Evolutionary conservation across 352 stramenopile species (phyloP).

Genomic region (Pythium monospermum): DNA sequence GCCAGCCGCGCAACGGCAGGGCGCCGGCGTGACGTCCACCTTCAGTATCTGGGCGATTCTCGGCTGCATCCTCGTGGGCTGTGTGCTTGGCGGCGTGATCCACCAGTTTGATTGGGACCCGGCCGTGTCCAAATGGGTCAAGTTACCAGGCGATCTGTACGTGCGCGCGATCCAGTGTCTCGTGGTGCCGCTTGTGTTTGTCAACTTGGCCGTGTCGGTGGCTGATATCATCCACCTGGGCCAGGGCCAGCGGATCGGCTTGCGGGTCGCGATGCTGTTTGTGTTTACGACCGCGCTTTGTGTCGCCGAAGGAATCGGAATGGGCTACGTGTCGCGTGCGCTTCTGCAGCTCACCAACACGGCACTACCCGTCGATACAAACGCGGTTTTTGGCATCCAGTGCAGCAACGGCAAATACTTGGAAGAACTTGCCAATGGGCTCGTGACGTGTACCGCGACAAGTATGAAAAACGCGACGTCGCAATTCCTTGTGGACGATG

Average conservation of each 20-base stretch:
- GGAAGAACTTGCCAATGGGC: constrained; percentile 35
- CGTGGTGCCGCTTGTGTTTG: constrained; percentile 74
- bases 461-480: constrained; percentile 27
- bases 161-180: constrained; percentile 72
- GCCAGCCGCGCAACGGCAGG: constrained; percentile 23
- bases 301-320: constrained; percentile 50
- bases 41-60: constrained; percentile 51
- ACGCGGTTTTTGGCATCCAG: constrained; percentile 67
- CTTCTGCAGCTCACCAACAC: constrained; percentile 33
- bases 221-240: constrained; percentile 58
- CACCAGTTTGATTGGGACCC: constrained; percentile 45
- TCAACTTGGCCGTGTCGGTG: constrained; percentile 66
- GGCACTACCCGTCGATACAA: constrained; percentile 19
- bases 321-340: constrained; percentile 42
- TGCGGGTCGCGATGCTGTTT: constrained; percentile 41
- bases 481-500: constrained; percentile 51
- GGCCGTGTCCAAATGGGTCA: constrained; percentile 53
- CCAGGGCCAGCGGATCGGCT: constrained; percentile 35
- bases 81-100: constrained; percentile 37
- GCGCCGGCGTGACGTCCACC: constrained; percentile 24
- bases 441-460: constrained; percentile 62
- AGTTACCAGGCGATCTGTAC: constrained; percentile 67
- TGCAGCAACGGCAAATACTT: constrained; percentile 70
- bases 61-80: constrained; percentile 37
- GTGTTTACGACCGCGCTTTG: constrained; percentile 40